phyloP scores from a whole-genome alignment of 345 rosid species.

The Gossypium arboreum region DNA sequence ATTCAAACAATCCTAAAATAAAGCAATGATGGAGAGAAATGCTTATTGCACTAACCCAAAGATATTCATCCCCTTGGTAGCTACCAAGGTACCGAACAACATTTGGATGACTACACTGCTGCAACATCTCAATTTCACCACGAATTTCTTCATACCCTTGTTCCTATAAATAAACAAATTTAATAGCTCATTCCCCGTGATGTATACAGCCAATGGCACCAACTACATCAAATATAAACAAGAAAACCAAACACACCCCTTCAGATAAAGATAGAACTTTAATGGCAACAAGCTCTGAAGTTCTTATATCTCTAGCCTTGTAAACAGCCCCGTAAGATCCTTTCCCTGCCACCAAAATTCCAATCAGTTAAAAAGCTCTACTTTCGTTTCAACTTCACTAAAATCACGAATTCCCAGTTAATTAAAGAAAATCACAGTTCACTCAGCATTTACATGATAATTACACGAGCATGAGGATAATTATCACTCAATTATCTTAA shows the following conservation, averaged over 20 bases:
- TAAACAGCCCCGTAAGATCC: slow-evolving; percentile 98
- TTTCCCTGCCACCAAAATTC: slow-evolving; percentile 58
- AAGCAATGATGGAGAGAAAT: background rate
- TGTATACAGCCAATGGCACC: background rate
- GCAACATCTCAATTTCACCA: slow-evolving; percentile 99
- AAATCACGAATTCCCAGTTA: background rate
- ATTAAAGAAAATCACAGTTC: background rate
- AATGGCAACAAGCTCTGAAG: slow-evolving; percentile 95
- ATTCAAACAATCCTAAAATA: slow-evolving; percentile 6
- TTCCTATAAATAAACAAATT: slow-evolving; percentile 50
- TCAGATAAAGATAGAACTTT: slow-evolving; percentile 90
- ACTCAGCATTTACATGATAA: background rate
- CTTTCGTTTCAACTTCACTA: background rate
- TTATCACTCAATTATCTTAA: background rate
- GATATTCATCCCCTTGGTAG: slow-evolving; percentile 8
- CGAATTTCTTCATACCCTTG: slow-evolving; percentile 98
- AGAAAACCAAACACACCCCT: slow-evolving; percentile 55
- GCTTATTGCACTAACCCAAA: slow-evolving; percentile 43
- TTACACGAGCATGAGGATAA: background rate
- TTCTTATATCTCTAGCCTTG: slow-evolving; percentile 89
- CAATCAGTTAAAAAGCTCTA: background rate
- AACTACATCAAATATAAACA: background rate
- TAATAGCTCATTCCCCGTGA: slow-evolving; percentile 13
- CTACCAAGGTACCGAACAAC: slow-evolving; percentile 63
- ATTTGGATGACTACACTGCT: slow-evolving; percentile 80